Base-by-base conservation (phyloP, 2,329 filamentous ascomycete species). In the Fusarium torreyae region DNA sequence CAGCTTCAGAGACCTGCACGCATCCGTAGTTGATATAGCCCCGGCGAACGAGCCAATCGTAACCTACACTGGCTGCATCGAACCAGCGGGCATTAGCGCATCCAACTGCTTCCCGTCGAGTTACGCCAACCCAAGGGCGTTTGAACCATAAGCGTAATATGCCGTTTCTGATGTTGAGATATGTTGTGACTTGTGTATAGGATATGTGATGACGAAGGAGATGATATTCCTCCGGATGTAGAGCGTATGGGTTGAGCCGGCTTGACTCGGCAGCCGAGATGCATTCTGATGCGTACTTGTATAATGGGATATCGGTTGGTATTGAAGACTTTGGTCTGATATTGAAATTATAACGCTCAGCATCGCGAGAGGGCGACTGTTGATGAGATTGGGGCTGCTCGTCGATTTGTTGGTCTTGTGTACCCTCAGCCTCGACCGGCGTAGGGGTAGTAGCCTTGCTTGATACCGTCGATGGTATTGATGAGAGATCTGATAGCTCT, bases 1-100 rank as follows among this genome's bases (percentile, higher is more conserved):
- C 81, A 77, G 36, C 88, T 26, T 74, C 64, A 7, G 75, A 65
- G 24, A 94, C 82, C 75, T 94, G 89, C 4, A 96, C 87, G 78
- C 96, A 98, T 17, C 97, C 96, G 78, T 94, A 98, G 79, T 99
- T 99, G 82, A 99, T 97, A 78, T 97, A 97, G 20, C 96, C 96
- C 69, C 92, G 89, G 63, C 95, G 91, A 57, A 94, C 85, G 18
- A 99, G 87, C 95, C 95, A 99, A 78, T 97, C 90, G 77, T 96
- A 97, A 69, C 94, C 96, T 57, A 98, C 87, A 69, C 90, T 93
- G 11, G 96, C 94, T 45, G 95, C 88, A 63, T 94, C 91, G 79
- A 97, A 97, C 90, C 94, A 98, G 55, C 94, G 89, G 55, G 87
- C 86, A 74, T 97, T 94, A 52, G 94, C 93, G 81, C 95, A 98